Evolutionary conservation across 139 green algal genomes (phyloP).

Genomic region (Chlorella sp.): DNA sequence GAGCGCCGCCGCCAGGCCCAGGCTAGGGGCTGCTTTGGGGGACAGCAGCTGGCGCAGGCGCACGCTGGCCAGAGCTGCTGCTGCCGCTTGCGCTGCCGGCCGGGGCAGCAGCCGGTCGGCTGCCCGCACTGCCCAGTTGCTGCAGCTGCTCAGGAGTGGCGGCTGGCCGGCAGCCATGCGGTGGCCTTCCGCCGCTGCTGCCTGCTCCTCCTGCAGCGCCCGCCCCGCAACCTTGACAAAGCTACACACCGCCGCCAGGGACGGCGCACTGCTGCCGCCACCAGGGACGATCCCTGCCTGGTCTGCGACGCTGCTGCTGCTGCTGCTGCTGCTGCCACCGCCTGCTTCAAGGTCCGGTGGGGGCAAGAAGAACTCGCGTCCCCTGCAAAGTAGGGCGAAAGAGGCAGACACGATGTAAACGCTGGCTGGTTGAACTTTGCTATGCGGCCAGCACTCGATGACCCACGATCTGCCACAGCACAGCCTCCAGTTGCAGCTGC

Average conservation of each 20-base stretch:
- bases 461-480: too few species aligned
- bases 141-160: not conserved
- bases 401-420: too few species aligned
- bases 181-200: not conserved
- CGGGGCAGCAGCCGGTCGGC: conserved; percentile 10
- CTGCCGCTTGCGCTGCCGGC: not conserved
- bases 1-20: not conserved
- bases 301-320: not conserved
- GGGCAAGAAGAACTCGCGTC: not conserved
- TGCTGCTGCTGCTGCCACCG: not conserved
- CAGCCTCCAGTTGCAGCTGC: too few species aligned
- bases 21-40: not conserved
- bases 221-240: not conserved
- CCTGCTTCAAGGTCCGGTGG: not conserved
- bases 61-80: conserved; percentile 8
- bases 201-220: not conserved
- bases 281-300: not conserved
- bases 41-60: not conserved
- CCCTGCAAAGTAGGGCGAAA: not conserved
- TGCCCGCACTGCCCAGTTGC: not conserved
- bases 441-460: too few species aligned
- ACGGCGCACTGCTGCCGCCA: not conserved
- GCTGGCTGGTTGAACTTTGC: too few species aligned
- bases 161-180: not conserved
- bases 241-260: not conserved